Evolutionary conservation across 768 basidiomycete genomes (phyloP), one percentile per base, ranked within the genome.

Genomic region (Russula vinacea): DNA sequence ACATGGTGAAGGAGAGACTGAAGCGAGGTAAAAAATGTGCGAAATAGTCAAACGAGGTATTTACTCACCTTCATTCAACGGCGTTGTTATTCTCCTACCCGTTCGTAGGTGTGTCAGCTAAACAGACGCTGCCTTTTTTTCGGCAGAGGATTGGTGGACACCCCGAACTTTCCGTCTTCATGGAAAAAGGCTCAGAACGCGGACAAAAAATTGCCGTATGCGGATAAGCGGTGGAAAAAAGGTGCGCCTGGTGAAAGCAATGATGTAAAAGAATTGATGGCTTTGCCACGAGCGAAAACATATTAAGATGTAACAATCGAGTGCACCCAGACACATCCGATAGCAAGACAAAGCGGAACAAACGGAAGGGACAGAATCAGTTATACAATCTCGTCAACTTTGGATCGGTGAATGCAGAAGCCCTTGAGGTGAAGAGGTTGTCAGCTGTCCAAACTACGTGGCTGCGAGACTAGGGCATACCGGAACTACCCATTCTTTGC

Each of bases 401-500:
- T 83, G 39, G 80, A 81, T 24, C 80, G 72, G 56, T 78, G 76
- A 42, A 84, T 81, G 65, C 82, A 83, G 67, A 84, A 84, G 0
- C 81, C 83, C 82, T 84, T 8, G n/a, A 35, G 52, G 59, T 61
- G 5, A 54, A 47, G 2, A 54, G 39, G 32, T 6, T 32, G 45
- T 60, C 33, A 59, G 29, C 33, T 32, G 52, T 13, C 39, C 54
- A 60, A 52, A 22, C 24, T 35, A 16, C 39, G 26, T 53, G 26
- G 32, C 52, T 2, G 37, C 17, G 6, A 42, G 9, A 33, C 66
- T 52, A 22, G 68, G 52, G 77, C 88, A 71, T 69, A 94, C 94
- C 50, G 94, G 94, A 10, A 87, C 88, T 32, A 96, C 90, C 94
- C 94, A 98, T 71, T 87, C 85, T 70, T 88, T 90, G 72, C 94